Evolutionary conservation across 306 rosid genomes (phyloP).

Genomic region (Acacia melanoxylon): DNA sequence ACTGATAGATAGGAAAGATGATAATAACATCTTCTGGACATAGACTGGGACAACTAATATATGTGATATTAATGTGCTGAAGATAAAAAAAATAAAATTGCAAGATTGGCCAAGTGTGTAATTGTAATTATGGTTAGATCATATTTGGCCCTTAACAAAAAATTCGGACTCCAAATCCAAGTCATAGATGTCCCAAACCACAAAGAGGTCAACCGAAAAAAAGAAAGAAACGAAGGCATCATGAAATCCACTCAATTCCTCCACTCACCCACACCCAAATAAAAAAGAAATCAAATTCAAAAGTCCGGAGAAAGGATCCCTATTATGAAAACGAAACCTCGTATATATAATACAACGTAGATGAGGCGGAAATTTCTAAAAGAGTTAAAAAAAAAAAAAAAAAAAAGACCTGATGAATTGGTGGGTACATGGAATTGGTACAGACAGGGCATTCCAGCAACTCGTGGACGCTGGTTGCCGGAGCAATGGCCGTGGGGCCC

Average conservation of each 20-base stretch:
- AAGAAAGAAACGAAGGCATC: neutral
- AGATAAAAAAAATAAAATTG: slow-evolving; percentile 1
- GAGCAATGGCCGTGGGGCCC: slow-evolving; percentile 55
- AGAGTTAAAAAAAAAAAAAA: neutral
- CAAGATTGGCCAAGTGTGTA: neutral
- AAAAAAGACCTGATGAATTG: slow-evolving; percentile 69
- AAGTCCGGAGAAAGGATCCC: neutral
- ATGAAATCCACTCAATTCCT: slow-evolving; percentile 11
- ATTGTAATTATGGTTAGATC: neutral
- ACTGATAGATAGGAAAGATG: no score
- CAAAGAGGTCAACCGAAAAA: neutral
- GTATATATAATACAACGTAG: neutral
- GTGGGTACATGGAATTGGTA: slow-evolving; percentile 90
- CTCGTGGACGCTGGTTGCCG: slow-evolving; percentile 86
- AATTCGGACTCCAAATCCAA: neutral
- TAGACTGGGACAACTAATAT: neutral
- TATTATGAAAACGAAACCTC: neutral
- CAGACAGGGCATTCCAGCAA: slow-evolving; percentile 87
- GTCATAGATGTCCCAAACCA: neutral
- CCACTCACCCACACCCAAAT: neutral
- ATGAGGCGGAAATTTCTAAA: neutral
- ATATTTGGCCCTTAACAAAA: neutral
- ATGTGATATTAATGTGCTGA: neutral
- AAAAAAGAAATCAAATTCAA: slow-evolving; percentile 2
- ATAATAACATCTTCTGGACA: neutral